These are phyloP conservation scores for Ceratocystis smalleyi DNA, from an alignment of 2,329 filamentous ascomycete species.

Conservation along the genomic window DNA sequence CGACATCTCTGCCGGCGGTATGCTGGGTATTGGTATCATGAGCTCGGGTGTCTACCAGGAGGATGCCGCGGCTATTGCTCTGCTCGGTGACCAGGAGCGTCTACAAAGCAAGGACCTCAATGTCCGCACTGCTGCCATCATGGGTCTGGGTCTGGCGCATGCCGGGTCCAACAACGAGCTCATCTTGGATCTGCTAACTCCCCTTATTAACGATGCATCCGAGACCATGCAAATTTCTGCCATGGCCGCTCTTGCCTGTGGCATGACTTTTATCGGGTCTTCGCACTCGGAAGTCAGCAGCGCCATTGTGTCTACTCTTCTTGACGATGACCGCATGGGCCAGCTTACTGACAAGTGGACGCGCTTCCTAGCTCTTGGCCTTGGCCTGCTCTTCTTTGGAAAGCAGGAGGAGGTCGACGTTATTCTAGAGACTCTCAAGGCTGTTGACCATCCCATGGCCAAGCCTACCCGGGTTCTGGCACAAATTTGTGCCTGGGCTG, in stretches of 20 bases:
- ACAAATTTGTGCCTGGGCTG: constrained; percentile 95
- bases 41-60: constrained; percentile 84
- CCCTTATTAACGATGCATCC: constrained; percentile 69
- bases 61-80: constrained; percentile 74
- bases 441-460: constrained; percentile 90
- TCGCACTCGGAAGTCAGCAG: constrained; percentile 82
- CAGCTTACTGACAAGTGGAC: constrained; percentile 98
- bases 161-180: constrained; percentile 88
- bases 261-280: constrained; percentile 83
- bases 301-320: constrained; percentile 77
- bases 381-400: constrained; percentile 89
- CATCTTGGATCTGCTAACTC: constrained; percentile 68
- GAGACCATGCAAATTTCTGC: constrained; percentile 91
- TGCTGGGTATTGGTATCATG: constrained; percentile 88
- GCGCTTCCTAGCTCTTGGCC: constrained; percentile 82
- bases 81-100: constrained; percentile 67
- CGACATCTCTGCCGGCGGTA: constrained; percentile 73
- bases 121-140: constrained; percentile 72
- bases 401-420: constrained; percentile 98
- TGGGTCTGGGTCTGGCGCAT: constrained; percentile 89
- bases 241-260: constrained; percentile 83
- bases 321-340: constrained; percentile 81
- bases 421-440: constrained; percentile 89
- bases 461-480: constrained; percentile 89
- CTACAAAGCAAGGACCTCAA: constrained; percentile 62